These are phyloP conservation scores for Oryza officinalis DNA, from an alignment of 176 grass and related monocot genomes.

Conservation along the genomic window DNA sequence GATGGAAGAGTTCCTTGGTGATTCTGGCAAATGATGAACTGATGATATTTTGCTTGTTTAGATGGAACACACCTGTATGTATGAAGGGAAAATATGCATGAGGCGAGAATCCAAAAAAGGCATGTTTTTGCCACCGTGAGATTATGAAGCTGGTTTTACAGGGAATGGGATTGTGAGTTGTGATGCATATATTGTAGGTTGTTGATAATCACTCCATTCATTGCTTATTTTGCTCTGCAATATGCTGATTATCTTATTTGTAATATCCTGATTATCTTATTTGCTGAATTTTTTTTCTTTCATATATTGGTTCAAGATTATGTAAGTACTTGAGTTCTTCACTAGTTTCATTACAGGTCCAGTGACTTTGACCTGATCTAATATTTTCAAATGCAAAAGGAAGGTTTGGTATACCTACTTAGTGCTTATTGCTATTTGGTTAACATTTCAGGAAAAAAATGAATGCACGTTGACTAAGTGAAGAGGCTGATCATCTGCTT, in stretches of 20 bases:
- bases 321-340: constrained; percentile 21
- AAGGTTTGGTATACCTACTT: constrained; percentile 31
- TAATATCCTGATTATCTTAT: neutral
- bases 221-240: constrained; percentile 1
- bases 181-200: neutral
- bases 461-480: constrained; percentile 35
- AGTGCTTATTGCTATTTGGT: neutral
- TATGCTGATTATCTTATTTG: neutral
- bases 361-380: constrained; percentile 34
- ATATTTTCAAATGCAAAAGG: constrained; percentile 7
- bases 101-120: neutral
- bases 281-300: neutral
- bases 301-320: constrained; percentile 2
- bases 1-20: neutral
- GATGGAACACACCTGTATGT: neutral
- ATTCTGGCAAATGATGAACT: neutral
- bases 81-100: neutral
- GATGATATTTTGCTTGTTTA: neutral
- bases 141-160: neutral
- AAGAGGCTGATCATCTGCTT: constrained; percentile 47
- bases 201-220: neutral
- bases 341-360: constrained; percentile 29
- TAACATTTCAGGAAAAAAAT: constrained; percentile 35
- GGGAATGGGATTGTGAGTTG: neutral
- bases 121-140: neutral